Evolutionary conservation across 2,329 filamentous ascomycete genomes (phyloP).

Genomic region (Niveomyces coronatus): DNA sequence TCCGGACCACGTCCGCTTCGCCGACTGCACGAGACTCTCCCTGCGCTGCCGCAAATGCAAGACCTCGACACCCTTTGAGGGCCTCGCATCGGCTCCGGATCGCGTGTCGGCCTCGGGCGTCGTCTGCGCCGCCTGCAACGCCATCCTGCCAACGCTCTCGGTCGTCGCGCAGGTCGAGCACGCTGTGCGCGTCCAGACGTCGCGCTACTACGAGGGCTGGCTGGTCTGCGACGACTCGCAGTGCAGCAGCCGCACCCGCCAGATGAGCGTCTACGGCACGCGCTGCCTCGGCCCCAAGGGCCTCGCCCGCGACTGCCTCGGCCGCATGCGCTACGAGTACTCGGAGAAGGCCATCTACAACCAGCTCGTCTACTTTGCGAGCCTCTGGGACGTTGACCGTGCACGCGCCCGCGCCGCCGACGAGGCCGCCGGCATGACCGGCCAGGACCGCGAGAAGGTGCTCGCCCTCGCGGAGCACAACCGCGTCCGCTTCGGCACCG

Average conservation of each 20-base stretch:
- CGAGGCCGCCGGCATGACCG: slow-evolving; percentile 35
- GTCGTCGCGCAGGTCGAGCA: slow-evolving; percentile 81
- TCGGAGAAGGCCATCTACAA: slow-evolving; percentile 88
- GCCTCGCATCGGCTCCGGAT: slow-evolving; percentile 49
- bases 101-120: slow-evolving; percentile 65
- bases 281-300: slow-evolving; percentile 82
- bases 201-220: slow-evolving; percentile 87
- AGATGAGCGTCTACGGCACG: slow-evolving; percentile 87
- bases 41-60: slow-evolving; percentile 79
- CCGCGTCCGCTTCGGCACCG: slow-evolving; percentile 62
- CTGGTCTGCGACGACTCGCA: slow-evolving; percentile 81
- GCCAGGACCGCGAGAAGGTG: slow-evolving; percentile 54
- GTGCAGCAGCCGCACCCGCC: slow-evolving; percentile 77
- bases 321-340: slow-evolving; percentile 81
- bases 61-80: slow-evolving; percentile 61
- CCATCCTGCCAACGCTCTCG: slow-evolving; percentile 56
- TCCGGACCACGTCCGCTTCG: slow-evolving; percentile 81
- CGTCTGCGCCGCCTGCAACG: slow-evolving; percentile 59
- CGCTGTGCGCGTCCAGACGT: slow-evolving; percentile 66
- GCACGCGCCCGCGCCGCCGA: slow-evolving; percentile 44
- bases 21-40: slow-evolving; percentile 63
- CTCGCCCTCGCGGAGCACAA: slow-evolving; percentile 72
- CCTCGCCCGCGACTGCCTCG: slow-evolving; percentile 72
- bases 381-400: slow-evolving; percentile 83
- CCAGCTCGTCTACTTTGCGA: slow-evolving; percentile 79